Evolutionary conservation across 1,284 basidiomycete species (phyloP).

Genomic region (Ustilago crameri): DNA sequence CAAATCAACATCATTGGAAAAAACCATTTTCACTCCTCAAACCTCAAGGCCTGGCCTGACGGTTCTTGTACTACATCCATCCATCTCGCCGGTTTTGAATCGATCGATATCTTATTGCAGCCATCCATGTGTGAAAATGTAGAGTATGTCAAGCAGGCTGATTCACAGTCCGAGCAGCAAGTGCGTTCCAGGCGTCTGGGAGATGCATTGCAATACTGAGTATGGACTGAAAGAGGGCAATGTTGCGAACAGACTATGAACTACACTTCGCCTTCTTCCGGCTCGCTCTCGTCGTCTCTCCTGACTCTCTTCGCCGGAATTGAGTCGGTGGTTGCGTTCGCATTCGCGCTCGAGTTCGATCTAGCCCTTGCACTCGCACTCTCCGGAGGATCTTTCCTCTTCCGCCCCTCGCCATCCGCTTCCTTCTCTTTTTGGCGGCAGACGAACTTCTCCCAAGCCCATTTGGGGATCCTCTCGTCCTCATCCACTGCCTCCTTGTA

Average conservation of each 20-base stretch:
- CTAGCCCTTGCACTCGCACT: not conserved
- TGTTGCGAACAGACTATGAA: too few species aligned
- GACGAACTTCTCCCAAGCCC: constrained; percentile 64
- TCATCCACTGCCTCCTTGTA: constrained; percentile 40
- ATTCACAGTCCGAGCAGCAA: too few species aligned
- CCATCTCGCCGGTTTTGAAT: too few species aligned
- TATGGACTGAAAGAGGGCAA: too few species aligned
- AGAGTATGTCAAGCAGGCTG: too few species aligned
- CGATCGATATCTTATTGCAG: too few species aligned
- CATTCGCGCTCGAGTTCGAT: not conserved
- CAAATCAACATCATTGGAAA: not conserved
- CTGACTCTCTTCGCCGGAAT: constrained; percentile 17
- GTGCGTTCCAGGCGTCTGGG: too few species aligned
- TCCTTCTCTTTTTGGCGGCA: constrained; percentile 55
- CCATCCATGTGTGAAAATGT: too few species aligned
- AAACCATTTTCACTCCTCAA: too few species aligned
- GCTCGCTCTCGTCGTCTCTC: constrained; percentile 31
- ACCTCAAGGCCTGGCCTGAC: too few species aligned
- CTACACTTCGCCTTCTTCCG: constrained; percentile 50
- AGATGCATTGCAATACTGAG: too few species aligned
- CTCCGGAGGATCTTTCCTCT: constrained; percentile 25
- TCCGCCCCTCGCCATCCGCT: constrained; percentile 5
- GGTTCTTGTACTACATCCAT: not conserved
- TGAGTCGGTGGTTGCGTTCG: not conserved
- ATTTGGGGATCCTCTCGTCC: constrained; percentile 43